Evolutionary conservation across 148 eudicot genomes (phyloP).

Genomic region (Nyssa sinensis): DNA sequence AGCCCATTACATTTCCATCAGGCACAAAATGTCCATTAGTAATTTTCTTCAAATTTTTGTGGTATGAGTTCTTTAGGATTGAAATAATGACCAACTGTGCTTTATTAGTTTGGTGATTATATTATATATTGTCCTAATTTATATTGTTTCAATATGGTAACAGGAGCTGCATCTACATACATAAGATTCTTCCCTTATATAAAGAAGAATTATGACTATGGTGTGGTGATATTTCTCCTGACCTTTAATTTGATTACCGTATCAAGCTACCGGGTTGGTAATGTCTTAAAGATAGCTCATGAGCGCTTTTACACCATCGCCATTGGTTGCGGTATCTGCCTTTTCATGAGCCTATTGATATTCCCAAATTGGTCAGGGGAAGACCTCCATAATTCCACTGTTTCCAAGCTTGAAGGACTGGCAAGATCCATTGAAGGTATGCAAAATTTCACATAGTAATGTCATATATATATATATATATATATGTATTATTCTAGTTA

Average conservation of each 20-base stretch:
- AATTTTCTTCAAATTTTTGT: too few species aligned
- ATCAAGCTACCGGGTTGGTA: constrained; percentile 67
- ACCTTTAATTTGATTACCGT: constrained; percentile 83
- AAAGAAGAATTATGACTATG: constrained; percentile 88
- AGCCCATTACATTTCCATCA: not conserved
- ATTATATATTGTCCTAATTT: too few species aligned
- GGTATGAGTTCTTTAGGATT: too few species aligned
- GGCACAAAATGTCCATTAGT: not conserved
- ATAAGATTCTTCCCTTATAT: constrained; percentile 80
- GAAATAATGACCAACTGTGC: too few species aligned
- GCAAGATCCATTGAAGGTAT: constrained; percentile 75
- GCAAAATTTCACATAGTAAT: not conserved
- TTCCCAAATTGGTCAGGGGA: constrained; percentile 93
- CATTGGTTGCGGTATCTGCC: constrained; percentile 76
- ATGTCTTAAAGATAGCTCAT: constrained; percentile 72
- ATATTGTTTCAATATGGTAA: not conserved
- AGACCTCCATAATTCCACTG: constrained; percentile 76
- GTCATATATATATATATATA: not conserved
- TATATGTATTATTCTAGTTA: too few species aligned
- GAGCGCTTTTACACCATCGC: constrained; percentile 64
- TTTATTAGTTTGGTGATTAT: too few species aligned
- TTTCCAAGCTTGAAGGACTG: constrained; percentile 77
- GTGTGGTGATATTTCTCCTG: constrained; percentile 79
- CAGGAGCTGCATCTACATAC: constrained; percentile 76
- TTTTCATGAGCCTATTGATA: constrained; percentile 69